Base-by-base conservation (phyloP, 1,139 yeast species). In the Geotrichum europaeum region DNA sequence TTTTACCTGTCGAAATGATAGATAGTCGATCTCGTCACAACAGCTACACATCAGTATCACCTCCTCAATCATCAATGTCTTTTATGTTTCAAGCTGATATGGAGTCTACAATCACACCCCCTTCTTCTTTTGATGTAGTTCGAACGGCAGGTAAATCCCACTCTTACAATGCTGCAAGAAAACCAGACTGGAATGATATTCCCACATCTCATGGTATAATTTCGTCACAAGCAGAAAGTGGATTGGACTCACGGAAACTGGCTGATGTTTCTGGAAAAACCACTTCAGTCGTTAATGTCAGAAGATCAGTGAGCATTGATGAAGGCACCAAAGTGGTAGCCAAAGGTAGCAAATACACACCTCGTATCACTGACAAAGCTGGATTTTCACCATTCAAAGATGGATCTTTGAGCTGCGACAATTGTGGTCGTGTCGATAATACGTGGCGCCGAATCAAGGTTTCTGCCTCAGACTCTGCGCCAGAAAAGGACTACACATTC, bases 371-470 rank as follows among this genome's bases (percentile, higher is more conserved):
- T 22, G 25, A 24, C 18, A 51, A 22, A 18, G 18, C 13, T 34
- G 24, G n/a, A 9, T 40, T 43, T 9, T 18, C 51, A n/a, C 25
- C 51, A 43, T 36, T 30, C 5, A 32, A 47, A 20, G 20, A 12
- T n/a, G 47, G 22, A 40, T 40, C 47, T n/a, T 9, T 40, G 20
- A 69, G 67, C 54, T 76, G 79, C 63, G 68, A 66, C 25, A 76
- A 76, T 66, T 76, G 79, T 61, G 76, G 77, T 13, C 68, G 68
- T 15, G 68, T 67, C 12, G 62, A 66, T 47, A 75, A 74, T 3
- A 69, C 75, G 1, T 76, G 79, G 79, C 66, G 79, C 51, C 62
- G 66, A 22, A 62, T 69, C 30, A 62, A 55, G 58, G 22, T 45
- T 18, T 45, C 24, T 36, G 51, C 45, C 12, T 30, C 22, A 20